Base-by-base conservation (phyloP, 495 filamentous ascomycete species). In the Hypoxylon intermedium region DNA sequence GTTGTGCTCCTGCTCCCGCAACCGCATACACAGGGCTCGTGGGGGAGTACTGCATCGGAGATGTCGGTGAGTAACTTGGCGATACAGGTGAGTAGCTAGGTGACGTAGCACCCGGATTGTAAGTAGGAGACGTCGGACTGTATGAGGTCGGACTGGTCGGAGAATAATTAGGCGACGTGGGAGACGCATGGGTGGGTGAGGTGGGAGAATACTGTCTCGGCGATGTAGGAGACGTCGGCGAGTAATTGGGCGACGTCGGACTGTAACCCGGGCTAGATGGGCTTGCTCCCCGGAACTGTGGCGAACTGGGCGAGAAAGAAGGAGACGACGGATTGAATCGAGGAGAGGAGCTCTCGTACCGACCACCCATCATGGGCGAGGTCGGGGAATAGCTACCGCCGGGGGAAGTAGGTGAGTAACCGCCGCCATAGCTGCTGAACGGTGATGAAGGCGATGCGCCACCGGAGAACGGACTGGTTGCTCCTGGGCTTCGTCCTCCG, bases 271-370 rank as follows among this genome's bases (percentile, higher is more conserved):
- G 90, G 68, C 78, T 85, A 24, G 82, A 77, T 12, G 83, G 79
- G 62, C 80, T 81, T 4, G 77, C 82, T 45, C 81, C 87, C 44
- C 41, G 77, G 84, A 54, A 80, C 78, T 56, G 71, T 5, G 91
- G 91, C 19, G 90, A 93, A 2, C 89, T 89, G 1, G 91, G 91
- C 19, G 90, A 92, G 75, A 95, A 96, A 0, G 87, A 90, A 24
- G 91, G 90, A 24, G 88, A 92, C 0, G 86, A 83, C 0, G 90
- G 88, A 12, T 80, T 85, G 70, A 92, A 93, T 26, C 83, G 80
- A 12, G 86, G 90, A 50, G 89, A 91, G 15, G 89, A 91, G 15
- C 87, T 79, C 15, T 87, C 82, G 18, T 83, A 89, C 54, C 87
- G 86, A 60, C 82, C 79, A 62, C 86, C 79, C 65, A 87, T 85